Percentiles rank a stretch among this genome's conserved stretches.
These are phyloP conservation scores for Taphrina sp. DNA, from an alignment of 1,139 yeast genomes.

Conservation along the genomic window DNA sequence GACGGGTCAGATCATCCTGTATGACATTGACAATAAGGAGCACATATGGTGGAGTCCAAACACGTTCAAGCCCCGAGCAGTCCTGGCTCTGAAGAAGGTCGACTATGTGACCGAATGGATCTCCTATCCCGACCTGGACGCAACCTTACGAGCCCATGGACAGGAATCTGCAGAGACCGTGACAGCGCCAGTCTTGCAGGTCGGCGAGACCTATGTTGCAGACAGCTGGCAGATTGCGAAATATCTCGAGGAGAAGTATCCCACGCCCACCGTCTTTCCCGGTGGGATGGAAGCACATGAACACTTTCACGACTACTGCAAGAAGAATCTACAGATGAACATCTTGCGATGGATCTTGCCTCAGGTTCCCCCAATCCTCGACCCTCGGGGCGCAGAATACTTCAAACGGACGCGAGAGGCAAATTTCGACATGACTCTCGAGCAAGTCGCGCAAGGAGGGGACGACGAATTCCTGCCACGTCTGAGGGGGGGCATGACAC, in stretches of 20 bases:
- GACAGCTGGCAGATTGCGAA: conserved; percentile 5
- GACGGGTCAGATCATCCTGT: not conserved
- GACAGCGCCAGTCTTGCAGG: conserved; percentile 1
- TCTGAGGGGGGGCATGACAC: not conserved
- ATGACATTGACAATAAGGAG: conserved; percentile 5
- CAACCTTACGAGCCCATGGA: not conserved
- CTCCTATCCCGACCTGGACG: conserved; percentile 9
- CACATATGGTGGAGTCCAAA: conserved; percentile 14
- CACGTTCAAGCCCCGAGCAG: conserved; percentile 5
- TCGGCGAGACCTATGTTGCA: conserved; percentile 2
- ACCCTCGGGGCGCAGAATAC: conserved; percentile 8
- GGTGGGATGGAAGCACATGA: conserved; percentile 12
- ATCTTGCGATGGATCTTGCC: conserved; percentile 4
- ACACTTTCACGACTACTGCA: not conserved
- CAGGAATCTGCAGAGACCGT: conserved; percentile 1
- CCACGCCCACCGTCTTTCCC: conserved; percentile 10
- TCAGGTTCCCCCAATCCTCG: conserved; percentile 1
- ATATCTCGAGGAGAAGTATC: conserved; percentile 6
- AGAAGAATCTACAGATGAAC: not conserved
- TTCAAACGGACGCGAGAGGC: conserved; percentile 1
- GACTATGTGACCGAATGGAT: conserved; percentile 11
- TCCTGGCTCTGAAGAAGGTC: not conserved
- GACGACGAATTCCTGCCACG: conserved; percentile 5
- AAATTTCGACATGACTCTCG: not conserved
- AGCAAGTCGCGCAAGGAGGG: not conserved